Evolutionary conservation across 805 yeast species (phyloP).

Genomic region (Metschnikowia kunwiensis): DNA sequence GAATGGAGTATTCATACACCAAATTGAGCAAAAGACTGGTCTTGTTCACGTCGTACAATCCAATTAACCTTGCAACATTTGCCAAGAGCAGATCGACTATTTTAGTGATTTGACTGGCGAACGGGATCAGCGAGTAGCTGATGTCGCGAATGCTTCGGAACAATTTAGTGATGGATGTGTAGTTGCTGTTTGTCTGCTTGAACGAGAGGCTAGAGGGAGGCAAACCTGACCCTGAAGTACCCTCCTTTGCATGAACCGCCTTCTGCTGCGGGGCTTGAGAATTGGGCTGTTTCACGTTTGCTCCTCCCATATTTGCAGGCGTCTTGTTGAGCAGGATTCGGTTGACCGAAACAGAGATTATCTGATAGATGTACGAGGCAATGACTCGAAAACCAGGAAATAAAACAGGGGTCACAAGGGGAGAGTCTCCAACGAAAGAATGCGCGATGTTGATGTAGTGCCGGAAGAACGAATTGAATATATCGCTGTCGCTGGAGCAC

Average conservation of each 20-base stretch:
- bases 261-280: not conserved
- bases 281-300: not conserved
- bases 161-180: conserved; percentile 38
- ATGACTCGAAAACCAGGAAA: conserved; percentile 45
- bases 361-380: conserved; percentile 46
- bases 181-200: conserved; percentile 34
- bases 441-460: conserved; percentile 45
- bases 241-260: not conserved
- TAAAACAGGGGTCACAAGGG: conserved; percentile 7
- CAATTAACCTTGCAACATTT: conserved; percentile 32
- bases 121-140: conserved; percentile 22
- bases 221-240: conserved; percentile 5
- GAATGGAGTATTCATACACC: conserved; percentile 37
- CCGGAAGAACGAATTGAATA: conserved; percentile 59
- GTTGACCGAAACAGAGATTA: conserved; percentile 31
- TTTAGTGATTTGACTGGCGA: conserved; percentile 18
- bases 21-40: conserved; percentile 41
- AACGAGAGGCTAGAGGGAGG: conserved; percentile 7
- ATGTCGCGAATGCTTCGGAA: conserved; percentile 40
- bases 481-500: conserved; percentile 54
- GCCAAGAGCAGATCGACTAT: conserved; percentile 35
- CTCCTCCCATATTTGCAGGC: conserved; percentile 2
- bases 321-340: conserved; percentile 13
- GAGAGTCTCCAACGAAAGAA: conserved; percentile 3
- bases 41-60: conserved; percentile 37